Base-by-base conservation (phyloP, 345 rosid genomes). In the Balakata baccata region DNA sequence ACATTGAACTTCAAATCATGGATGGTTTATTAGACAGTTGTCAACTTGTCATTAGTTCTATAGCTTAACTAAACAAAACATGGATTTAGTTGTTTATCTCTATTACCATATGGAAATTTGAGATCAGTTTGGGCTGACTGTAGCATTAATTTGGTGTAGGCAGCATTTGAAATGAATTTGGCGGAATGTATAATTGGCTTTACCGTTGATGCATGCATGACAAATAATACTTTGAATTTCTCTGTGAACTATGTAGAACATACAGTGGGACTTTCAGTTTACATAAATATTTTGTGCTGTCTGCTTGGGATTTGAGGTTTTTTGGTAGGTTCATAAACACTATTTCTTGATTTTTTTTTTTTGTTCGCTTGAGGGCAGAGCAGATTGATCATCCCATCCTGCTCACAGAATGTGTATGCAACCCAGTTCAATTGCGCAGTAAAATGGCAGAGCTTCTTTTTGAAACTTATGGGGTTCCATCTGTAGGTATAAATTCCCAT, bases 371-470 rank as follows among this genome's bases (percentile, higher is more conserved):
- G 88, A 83, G 84, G 88, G 74, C 86, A 82, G 82, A 77, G 71
- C 98, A 95, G 98, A 92, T 91, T 74, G 87, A 95, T 85, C 99
- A 92, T 82, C 97, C 99, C 73, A 76, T 92, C 81, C 85, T 95
- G 74, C 87, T 95, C 75, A 95, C 97, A 70, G 96, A 95, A 87
- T 95, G 94, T 69, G 90, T 86, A 14, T 89, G 97, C 89, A 90
- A 95, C 84, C 98, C 98, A 20, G 89, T 91, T 82, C 86, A 92
- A 13, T 95, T 97, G 60, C 96, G 99, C 53, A 83, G 97, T 84
- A 95, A 89, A 89, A 95, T 95, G 98, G 96, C 98, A 57, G 98
- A 95, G 84, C 93, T 95, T 71, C 94, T 95, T 56, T 95, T 90
- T 80, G 94, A 92, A 78, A 90, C 98, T 66, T 95, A 92, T 81